phyloP scores from a whole-genome alignment of 2,329 filamentous ascomycete species.

The Neofusicoccum laricinum region DNA sequence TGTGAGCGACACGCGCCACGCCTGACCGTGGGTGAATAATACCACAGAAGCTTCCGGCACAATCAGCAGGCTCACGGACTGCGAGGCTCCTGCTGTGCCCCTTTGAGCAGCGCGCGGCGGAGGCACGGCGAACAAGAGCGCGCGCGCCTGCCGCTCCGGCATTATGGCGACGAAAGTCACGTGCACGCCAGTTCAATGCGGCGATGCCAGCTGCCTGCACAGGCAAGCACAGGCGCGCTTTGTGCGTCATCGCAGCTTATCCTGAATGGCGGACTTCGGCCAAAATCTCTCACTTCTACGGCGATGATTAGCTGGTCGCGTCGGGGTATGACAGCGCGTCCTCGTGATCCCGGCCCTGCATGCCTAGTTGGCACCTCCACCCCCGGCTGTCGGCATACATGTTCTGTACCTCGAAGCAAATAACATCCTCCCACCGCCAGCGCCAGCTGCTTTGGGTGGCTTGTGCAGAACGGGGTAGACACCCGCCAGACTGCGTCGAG shows the following conservation, averaged over 20 bases:
- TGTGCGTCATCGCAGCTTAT: slow-evolving; percentile 8
- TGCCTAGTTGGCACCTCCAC: not conserved
- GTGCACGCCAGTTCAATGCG: not conserved
- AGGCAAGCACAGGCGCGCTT: not conserved
- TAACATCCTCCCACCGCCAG: not conserved
- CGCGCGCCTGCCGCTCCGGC: not conserved
- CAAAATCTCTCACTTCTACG: not conserved
- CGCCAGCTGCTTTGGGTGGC: not conserved
- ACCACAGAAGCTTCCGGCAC: not conserved
- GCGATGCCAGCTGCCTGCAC: not conserved
- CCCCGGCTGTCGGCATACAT: not conserved
- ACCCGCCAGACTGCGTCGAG: not conserved
- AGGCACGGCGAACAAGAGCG: not conserved
- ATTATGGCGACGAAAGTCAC: not conserved
- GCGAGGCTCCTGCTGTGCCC: not conserved
- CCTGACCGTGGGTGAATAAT: not conserved
- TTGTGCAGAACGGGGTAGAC: not conserved
- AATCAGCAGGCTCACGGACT: not conserved
- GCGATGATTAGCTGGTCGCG: not conserved
- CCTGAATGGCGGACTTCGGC: not conserved
- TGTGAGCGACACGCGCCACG: not conserved
- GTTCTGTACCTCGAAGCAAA: not conserved
- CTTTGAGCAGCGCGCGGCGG: not conserved
- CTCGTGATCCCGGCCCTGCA: not conserved
- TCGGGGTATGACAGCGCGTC: not conserved